These are phyloP conservation scores for Cyclocybe aegerita DNA, from an alignment of 768 basidiomycete genomes.

Conservation along the genomic window DNA sequence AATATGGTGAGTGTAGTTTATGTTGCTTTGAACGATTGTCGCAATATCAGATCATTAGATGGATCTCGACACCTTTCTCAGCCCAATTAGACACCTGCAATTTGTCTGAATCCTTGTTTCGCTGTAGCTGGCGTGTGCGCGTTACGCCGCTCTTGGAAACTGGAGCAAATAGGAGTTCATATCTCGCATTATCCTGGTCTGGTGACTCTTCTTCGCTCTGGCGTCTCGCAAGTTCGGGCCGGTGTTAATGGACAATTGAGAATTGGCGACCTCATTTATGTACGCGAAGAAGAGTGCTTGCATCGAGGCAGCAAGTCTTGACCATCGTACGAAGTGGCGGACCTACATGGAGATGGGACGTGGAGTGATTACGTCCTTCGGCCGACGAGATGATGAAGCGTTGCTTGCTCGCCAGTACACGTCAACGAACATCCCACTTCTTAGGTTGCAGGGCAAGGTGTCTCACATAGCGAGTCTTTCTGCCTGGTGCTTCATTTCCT, in stretches of 20 bases:
- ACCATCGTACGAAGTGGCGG: slow-evolving; percentile 2
- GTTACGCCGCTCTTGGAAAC: too few species aligned
- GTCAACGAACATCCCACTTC: slow-evolving; percentile 4
- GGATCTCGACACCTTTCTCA: too few species aligned
- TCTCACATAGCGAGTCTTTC: not conserved
- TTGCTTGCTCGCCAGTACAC: slow-evolving; percentile 2
- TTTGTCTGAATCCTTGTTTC: too few species aligned
- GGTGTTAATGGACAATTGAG: not conserved
- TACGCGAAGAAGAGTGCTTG: not conserved
- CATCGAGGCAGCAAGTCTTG: not conserved
- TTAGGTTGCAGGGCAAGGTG: not conserved
- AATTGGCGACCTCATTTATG: not conserved
- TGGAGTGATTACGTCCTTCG: slow-evolving; percentile 18
- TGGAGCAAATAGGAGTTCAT: too few species aligned
- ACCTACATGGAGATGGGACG: slow-evolving; percentile 11
- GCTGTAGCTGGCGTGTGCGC: too few species aligned
- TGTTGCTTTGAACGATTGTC: too few species aligned
- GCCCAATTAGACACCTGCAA: too few species aligned
- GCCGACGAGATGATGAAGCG: slow-evolving; percentile 10
- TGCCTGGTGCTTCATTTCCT: not conserved
- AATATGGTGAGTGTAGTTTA: too few species aligned
- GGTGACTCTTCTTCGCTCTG: too few species aligned
- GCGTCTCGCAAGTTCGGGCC: not conserved
- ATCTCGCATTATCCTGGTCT: too few species aligned
- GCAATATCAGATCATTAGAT: too few species aligned